Conservation (phyloP, 2,329 filamentous ascomycete species). For the Didymella segeticola region DNA sequence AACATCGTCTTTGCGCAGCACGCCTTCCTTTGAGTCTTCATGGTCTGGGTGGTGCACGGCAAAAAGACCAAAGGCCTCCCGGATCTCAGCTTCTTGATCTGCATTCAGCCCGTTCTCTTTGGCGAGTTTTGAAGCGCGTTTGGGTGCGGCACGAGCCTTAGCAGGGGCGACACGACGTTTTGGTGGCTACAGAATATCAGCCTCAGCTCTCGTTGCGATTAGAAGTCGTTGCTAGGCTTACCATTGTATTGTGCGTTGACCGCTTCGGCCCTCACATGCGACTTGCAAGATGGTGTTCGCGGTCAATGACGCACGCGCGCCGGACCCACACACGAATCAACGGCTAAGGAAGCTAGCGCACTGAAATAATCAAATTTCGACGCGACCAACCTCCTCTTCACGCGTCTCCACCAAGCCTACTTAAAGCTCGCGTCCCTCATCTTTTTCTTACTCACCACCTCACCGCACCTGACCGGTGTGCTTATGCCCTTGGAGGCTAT, state of each 20-base stretch:
- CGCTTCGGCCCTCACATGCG: constrained; percentile 1
- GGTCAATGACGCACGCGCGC: constrained; percentile 29
- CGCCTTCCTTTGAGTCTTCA: constrained; percentile 69
- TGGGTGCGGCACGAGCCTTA: constrained; percentile 27
- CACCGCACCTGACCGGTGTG: constrained; percentile 6
- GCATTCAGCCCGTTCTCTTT: constrained; percentile 88
- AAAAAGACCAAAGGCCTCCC: constrained; percentile 88
- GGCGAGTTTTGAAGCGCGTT: constrained; percentile 83
- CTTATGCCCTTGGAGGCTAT: constrained; percentile 11
- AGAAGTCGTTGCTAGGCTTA: constrained; percentile 4
- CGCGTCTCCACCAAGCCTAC: constrained; percentile 9
- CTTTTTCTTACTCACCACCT: constrained; percentile 7
- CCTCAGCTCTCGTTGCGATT: background rate
- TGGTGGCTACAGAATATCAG: constrained; percentile 30
- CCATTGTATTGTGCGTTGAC: constrained; percentile 23
- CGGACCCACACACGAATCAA: background rate
- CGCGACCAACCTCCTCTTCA: constrained; percentile 18
- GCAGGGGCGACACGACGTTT: constrained; percentile 37
- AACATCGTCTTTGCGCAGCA: constrained; percentile 54
- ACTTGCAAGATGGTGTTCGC: constrained; percentile 10
- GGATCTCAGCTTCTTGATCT: constrained; percentile 87
- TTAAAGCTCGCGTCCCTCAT: constrained; percentile 8
- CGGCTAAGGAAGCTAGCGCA: constrained; percentile 5
- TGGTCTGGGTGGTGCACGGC: constrained; percentile 57
- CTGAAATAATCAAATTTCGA: constrained; percentile 7